Percentiles rank a stretch among this genome's conserved stretches.
Conservation (phyloP, 2,329 filamentous ascomycete genomes). For the Elsinoe perseae region DNA sequence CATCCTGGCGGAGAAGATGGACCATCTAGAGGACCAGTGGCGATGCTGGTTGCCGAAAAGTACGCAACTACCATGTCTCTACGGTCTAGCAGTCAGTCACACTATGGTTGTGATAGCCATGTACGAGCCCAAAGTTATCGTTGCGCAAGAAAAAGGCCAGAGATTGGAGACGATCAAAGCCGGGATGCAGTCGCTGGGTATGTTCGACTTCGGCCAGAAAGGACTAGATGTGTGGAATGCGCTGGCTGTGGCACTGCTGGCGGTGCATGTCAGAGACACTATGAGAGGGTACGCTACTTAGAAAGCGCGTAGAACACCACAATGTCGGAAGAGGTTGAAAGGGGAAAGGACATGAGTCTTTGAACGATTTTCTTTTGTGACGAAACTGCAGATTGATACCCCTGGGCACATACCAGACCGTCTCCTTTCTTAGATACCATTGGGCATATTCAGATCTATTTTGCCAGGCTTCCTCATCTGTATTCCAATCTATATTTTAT, state of each 20-base stretch:
- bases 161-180: conserved; percentile 1
- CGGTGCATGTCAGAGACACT: conserved; percentile 9
- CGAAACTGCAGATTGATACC: conserved; percentile 4
- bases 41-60: background rate
- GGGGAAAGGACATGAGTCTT: background rate
- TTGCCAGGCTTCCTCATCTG: background rate
- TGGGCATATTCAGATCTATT: background rate
- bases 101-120: background rate
- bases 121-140: background rate
- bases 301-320: background rate
- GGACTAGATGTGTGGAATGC: conserved; percentile 14
- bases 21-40: background rate
- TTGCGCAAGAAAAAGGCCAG: background rate
- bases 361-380: conserved; percentile 5
- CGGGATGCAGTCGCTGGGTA: background rate
- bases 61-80: background rate
- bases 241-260: conserved; percentile 10
- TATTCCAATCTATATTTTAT: background rate
- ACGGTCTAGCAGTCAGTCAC: conserved; percentile 3
- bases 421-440: background rate
- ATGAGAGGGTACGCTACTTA: conserved; percentile 9
- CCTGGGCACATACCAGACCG: background rate
- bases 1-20: background rate
- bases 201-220: background rate
- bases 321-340: background rate